Base-by-base conservation (phyloP, 208 protist genomes). In the Crithidia acanthocephali region DNA sequence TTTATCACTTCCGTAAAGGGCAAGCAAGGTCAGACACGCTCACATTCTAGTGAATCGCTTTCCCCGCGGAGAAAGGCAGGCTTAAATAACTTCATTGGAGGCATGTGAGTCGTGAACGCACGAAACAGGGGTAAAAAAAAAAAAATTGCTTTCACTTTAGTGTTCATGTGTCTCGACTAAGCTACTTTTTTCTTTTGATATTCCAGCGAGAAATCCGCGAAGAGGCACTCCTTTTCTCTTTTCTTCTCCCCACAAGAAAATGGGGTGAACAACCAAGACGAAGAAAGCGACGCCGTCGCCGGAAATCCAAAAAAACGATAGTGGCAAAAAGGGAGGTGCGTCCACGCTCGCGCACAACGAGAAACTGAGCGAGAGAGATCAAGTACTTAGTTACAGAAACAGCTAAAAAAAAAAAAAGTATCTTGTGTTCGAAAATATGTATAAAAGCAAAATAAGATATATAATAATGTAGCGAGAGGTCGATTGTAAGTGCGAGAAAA, bases 21-120 rank as follows among this genome's bases (percentile, higher is more conserved):
- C 61, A 67, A 67, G 32, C 61, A 55, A 27, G 8, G n/a, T 27
- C 27, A 56, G 28, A 67, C 47, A 67, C 1, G 16, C 23, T n/a
- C 40, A 35, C 42, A 35, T 16, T 32, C 61, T 56, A n/a, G 25
- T 40, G 32, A 62, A 62, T n/a, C 22, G 2, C 33, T 50, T 16
- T 33, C 25, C 40, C n/a, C 40, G 33, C 40, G 37, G 57, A 62
- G 40, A 18, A 50, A 30, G 15, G 50, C 5, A 50, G 9, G 7
- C 20, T 50, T n/a, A n/a, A n/a, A n/a, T 16, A 50, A 4, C 18
- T 50, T 50, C 5, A 22, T 6, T 6, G 50, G 50, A 50, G 57
- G 0, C 40, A 10, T 33, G 37, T 4, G 56, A 45, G 22, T 47
- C 15, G 33, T 44, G 32, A 22, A 59, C 28, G 6, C 28, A 44